A percentile compares a stretch with the other conserved stretches of the same genome.
phyloP scores from a whole-genome alignment of 768 basidiomycete genomes.

The Kwoniella dejecticola region DNA sequence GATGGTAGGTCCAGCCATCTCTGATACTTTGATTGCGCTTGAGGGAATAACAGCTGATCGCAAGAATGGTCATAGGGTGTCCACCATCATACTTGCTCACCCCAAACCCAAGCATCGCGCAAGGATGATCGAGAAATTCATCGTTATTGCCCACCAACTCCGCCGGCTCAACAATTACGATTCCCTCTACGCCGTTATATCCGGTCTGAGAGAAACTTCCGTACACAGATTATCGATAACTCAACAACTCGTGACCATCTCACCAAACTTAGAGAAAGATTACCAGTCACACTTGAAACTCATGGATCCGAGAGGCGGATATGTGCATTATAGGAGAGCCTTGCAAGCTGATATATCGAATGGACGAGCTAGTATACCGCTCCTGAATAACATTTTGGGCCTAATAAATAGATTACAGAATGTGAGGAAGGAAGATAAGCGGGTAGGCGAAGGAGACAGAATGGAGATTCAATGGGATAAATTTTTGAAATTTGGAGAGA shows the following conservation, averaged over 20 bases:
- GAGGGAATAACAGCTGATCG: not conserved
- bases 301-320: constrained; percentile 75
- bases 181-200: constrained; percentile 86
- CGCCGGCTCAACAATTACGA: constrained; percentile 89
- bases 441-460: constrained; percentile 60
- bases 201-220: constrained; percentile 83
- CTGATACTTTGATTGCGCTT: constrained; percentile 21
- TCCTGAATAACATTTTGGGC: constrained; percentile 79
- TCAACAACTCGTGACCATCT: constrained; percentile 69
- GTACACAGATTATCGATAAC: constrained; percentile 72
- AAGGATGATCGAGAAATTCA: constrained; percentile 82
- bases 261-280: constrained; percentile 71
- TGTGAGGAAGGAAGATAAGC: constrained; percentile 73
- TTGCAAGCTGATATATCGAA: constrained; percentile 67
- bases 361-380: constrained; percentile 83
- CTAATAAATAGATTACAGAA: constrained; percentile 77
- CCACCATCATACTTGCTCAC: constrained; percentile 85
- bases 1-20: constrained; percentile 62
- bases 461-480: constrained; percentile 86
- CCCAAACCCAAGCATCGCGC: constrained; percentile 74
- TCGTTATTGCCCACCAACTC: constrained; percentile 77
- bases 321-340: constrained; percentile 88
- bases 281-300: constrained; percentile 82
- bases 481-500: constrained; percentile 86
- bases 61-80: constrained; percentile 66